Percentiles rank a stretch among this genome's conserved stretches.
Evolutionary conservation across 2,329 filamentous ascomycete genomes (phyloP).

Genomic region (Mycogone perniciosa): DNA sequence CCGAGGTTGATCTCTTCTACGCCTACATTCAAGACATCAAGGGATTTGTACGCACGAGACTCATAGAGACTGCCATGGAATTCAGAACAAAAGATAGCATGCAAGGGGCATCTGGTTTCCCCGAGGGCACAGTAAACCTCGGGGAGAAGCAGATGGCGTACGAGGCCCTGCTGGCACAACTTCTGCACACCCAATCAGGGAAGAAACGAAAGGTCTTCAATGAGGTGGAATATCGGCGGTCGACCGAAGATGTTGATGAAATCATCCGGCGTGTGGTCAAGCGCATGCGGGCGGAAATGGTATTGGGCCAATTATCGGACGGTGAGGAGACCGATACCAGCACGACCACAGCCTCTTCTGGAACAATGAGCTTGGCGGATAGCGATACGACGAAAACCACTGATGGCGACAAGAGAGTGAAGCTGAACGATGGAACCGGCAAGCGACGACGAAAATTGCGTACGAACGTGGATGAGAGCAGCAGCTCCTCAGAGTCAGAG

Average conservation of each 20-base stretch:
- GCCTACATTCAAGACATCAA: conserved; percentile 75
- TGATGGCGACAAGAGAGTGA: conserved; percentile 33
- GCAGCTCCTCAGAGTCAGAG: conserved; percentile 28
- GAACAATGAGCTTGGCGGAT: conserved; percentile 24
- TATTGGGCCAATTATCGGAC: conserved; percentile 50
- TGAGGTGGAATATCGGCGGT: conserved; percentile 46
- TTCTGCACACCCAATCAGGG: conserved; percentile 32
- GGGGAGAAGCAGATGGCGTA: conserved; percentile 48
- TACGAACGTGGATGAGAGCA: conserved; percentile 38
- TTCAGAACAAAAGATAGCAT: conserved; percentile 52
- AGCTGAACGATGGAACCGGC: conserved; percentile 40
- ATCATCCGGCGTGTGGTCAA: conserved; percentile 53
- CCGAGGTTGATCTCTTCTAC: conserved; percentile 63
- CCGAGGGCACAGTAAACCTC: conserved; percentile 41
- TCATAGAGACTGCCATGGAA: conserved; percentile 60
- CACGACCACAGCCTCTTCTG: conserved; percentile 23
- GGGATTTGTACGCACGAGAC: conserved; percentile 62
- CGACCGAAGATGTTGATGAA: conserved; percentile 41
- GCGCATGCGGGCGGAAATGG: conserved; percentile 56
- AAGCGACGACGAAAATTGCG: conserved; percentile 50
- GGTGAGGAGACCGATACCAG: conserved; percentile 35
- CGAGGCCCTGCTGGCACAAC: conserved; percentile 47
- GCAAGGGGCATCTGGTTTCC: conserved; percentile 41
- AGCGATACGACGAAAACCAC: conserved; percentile 18
- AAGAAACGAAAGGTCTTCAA: conserved; percentile 46